phyloP scores from a whole-genome alignment of 768 basidiomycete genomes.

The Hypsizygus marmoreus region DNA sequence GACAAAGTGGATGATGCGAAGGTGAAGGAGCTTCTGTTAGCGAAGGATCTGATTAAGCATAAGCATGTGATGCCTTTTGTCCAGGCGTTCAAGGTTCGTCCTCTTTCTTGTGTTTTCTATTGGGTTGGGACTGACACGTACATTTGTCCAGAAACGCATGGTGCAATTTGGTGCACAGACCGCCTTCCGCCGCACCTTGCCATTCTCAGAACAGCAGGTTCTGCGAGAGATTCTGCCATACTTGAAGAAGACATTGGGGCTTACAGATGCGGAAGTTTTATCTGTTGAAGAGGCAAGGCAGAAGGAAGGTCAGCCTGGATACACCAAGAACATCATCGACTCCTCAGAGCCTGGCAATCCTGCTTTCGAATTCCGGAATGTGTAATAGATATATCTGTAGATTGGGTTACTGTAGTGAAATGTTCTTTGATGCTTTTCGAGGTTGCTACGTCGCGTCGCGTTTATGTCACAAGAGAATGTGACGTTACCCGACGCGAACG shows the following conservation, averaged over 20 bases:
- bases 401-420: no score
- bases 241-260: constrained; percentile 71
- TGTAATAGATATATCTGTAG: constrained; percentile 28
- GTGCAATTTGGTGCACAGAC: constrained; percentile 69
- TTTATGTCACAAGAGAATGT: no score
- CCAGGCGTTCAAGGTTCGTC: constrained; percentile 83
- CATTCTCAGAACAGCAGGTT: constrained; percentile 81
- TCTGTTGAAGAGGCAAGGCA: constrained; percentile 68
- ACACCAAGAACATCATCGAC: constrained; percentile 71
- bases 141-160: constrained; percentile 69
- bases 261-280: constrained; percentile 71
- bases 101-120: neutral
- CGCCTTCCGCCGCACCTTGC: constrained; percentile 81
- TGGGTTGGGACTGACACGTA: constrained; percentile 7
- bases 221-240: constrained; percentile 75
- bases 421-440: no score
- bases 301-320: constrained; percentile 56
- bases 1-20: constrained; percentile 82
- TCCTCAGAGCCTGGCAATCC: constrained; percentile 87
- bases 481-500: constrained; percentile 11
- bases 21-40: constrained; percentile 66
- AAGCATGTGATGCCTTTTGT: constrained; percentile 96
- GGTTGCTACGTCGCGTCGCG: no score
- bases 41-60: constrained; percentile 87
- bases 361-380: constrained; percentile 87